A percentile compares a stretch with the other conserved stretches of the same genome.
These are phyloP conservation scores for Arthroderma sp. DNA, from an alignment of 2,329 filamentous ascomycete species.

Conservation along the genomic window DNA sequence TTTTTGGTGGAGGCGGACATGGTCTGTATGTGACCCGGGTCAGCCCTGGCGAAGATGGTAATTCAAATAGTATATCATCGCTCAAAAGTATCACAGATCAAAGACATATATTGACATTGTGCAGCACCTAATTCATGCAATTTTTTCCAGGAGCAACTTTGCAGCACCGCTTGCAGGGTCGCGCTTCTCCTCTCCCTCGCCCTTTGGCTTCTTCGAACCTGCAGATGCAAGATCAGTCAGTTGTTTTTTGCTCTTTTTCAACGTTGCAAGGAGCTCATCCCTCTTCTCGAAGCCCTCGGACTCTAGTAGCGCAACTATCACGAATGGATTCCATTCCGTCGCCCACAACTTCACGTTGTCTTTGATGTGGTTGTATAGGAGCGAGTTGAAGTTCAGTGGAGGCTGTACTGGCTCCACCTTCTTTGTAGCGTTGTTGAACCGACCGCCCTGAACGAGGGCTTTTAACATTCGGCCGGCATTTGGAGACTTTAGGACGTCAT, in stretches of 20 bases:
- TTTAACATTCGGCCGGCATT: slow-evolving; percentile 75
- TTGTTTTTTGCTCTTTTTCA: slow-evolving; percentile 61
- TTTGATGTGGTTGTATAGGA: slow-evolving; percentile 72
- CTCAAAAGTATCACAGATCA: neutral
- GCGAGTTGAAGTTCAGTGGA: slow-evolving; percentile 64
- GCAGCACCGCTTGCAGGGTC: slow-evolving; percentile 37
- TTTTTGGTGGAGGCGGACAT: neutral
- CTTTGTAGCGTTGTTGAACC: slow-evolving; percentile 64
- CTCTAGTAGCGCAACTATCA: slow-evolving; percentile 71
- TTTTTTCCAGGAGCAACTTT: slow-evolving; percentile 32
- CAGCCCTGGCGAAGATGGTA: neutral
- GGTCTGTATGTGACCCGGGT: neutral
- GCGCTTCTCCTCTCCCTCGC: slow-evolving; percentile 34
- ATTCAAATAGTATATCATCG: neutral
- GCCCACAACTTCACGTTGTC: slow-evolving; percentile 70
- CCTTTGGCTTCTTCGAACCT: slow-evolving; percentile 38
- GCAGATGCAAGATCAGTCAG: slow-evolving; percentile 49
- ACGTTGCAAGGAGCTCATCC: slow-evolving; percentile 53
- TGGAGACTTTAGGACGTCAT: slow-evolving; percentile 48
- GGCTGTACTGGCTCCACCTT: slow-evolving; percentile 60
- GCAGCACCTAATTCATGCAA: slow-evolving; percentile 7
- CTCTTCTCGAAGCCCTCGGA: slow-evolving; percentile 56
- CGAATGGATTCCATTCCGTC: slow-evolving; percentile 72
- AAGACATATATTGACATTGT: neutral
- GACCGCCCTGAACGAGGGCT: slow-evolving; percentile 76